Evolutionary conservation across 163 green algal species (phyloP), one percentile per base, ranked within the genome.

Genomic region (Scenedesmus sp.): DNA sequence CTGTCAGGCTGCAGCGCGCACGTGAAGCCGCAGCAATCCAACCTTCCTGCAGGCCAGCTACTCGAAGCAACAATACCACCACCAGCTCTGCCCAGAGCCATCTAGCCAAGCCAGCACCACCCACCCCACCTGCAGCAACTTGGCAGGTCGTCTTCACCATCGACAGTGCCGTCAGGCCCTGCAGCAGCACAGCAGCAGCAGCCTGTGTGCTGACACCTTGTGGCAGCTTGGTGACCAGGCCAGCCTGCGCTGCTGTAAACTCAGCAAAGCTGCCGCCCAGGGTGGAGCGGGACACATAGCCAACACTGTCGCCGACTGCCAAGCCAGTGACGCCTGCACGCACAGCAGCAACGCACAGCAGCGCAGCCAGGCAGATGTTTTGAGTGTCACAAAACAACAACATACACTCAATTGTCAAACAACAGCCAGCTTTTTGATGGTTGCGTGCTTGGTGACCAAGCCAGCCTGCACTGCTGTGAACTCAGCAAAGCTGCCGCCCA

Each of bases 161-260:
- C 1, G 88, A 91, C 56, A 92, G 59, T 13, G 93, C 93, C 6
- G 93, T 95, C 57, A 95, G 90, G 13, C 93, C 91, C 81, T 94
- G 92, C n/a, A 94, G 84, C 60, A 93, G 67, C 46, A 88, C 91
- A 16, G 90, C 92, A 15, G 92, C 91, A 10, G 90, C 92, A 34
- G 46, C 26, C 54, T 92, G 64, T n/a, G 64, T 57, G 77, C 84
- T 89, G 23, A 94, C 15, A 2, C 87, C 87, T 13, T 88, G n/a
- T 18, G 92, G 90, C 4, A 93, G n/a, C 23, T 26, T 54, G 18
- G 88, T 84, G 13, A 91, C 87, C 0, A 62, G 73, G 57, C 20
- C n/a, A 74, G 87, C 62, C 9, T 67, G 84, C 84, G 93, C 92
- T 62, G 81, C 64, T 26, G 88, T 91, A 60, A 86, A 94, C 76